phyloP scores from a whole-genome alignment of 1,139 yeast genomes.

The Hyphopichia fennica region DNA sequence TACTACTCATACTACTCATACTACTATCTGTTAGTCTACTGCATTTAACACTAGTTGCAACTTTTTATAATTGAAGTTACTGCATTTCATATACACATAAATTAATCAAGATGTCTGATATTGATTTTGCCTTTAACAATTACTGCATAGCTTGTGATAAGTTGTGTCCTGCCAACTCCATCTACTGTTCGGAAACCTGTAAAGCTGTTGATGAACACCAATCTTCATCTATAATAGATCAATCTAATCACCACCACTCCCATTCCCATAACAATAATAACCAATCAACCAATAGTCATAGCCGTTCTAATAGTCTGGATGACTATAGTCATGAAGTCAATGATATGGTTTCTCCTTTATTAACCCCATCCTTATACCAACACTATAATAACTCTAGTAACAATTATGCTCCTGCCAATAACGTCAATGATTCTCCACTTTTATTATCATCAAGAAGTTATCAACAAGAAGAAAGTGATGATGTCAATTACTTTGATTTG shows the following conservation, averaged over 20 bases:
- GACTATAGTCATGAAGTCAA: slow-evolving; percentile 5
- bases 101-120: slow-evolving; percentile 24
- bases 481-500: slow-evolving; percentile 35
- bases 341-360: slow-evolving; percentile 32
- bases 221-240: slow-evolving; percentile 11
- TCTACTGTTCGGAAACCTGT: slow-evolving; percentile 65
- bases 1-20: too few species aligned
- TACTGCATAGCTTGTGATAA: slow-evolving; percentile 68
- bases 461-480: slow-evolving; percentile 10
- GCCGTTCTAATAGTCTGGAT: too few species aligned
- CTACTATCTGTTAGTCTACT: not conserved
- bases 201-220: slow-evolving; percentile 43
- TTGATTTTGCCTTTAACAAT: slow-evolving; percentile 55
- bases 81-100: not conserved
- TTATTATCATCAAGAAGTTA: slow-evolving; percentile 13
- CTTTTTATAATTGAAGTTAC: slow-evolving; percentile 1
- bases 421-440: slow-evolving; percentile 20
- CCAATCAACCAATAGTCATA: too few species aligned
- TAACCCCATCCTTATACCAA: slow-evolving; percentile 35
- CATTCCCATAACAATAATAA: slow-evolving; percentile 1
- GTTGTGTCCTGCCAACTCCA: slow-evolving; percentile 49
- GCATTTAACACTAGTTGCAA: slow-evolving; percentile 1
- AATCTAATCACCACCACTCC: slow-evolving; percentile 5
- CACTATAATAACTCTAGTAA: slow-evolving; percentile 15
- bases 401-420: slow-evolving; percentile 10